A percentile compares a stretch with the other conserved stretches of the same genome.
These are phyloP conservation scores for Mucor velutinosus DNA, from an alignment of 371 early-diverging fungal species.

Conservation along the genomic window DNA sequence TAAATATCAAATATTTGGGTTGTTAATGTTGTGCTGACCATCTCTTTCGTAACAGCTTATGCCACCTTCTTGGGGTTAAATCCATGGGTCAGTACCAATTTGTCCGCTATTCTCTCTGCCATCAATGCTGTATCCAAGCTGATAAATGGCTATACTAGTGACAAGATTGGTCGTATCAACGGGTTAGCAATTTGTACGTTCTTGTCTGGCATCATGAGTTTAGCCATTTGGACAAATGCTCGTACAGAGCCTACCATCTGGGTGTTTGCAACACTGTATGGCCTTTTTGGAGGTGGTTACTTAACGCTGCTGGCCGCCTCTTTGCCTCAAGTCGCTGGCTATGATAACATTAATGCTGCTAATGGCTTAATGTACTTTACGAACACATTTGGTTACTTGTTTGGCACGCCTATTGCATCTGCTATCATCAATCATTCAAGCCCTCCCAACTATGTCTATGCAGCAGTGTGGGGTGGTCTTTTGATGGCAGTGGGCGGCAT, in stretches of 20 bases:
- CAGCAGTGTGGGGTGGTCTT: constrained; percentile 30
- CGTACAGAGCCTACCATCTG: constrained; percentile 38
- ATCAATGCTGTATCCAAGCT: constrained; percentile 51
- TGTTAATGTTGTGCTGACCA: constrained; percentile 9
- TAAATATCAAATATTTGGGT: constrained; percentile 13
- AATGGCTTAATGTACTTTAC: constrained; percentile 52
- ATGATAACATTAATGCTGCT: constrained; percentile 47
- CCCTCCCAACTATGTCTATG: constrained; percentile 27
- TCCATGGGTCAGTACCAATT: constrained; percentile 37
- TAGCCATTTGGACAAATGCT: constrained; percentile 46
- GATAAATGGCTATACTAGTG: constrained; percentile 50
- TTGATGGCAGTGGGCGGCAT: constrained; percentile 31
- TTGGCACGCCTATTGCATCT: constrained; percentile 59
- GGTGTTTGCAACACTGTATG: constrained; percentile 51
- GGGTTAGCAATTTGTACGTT: constrained; percentile 48
- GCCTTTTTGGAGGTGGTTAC: constrained; percentile 62
- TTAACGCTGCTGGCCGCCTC: constrained; percentile 53
- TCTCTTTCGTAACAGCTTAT: constrained; percentile 30
- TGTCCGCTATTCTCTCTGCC: constrained; percentile 54
- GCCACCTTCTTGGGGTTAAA: constrained; percentile 36
- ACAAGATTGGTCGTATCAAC: constrained; percentile 61
- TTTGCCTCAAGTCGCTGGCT: constrained; percentile 51
- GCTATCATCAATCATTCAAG: constrained; percentile 32
- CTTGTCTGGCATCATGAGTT: constrained; percentile 45
- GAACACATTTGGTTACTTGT: constrained; percentile 53